Conservation (phyloP, 805 yeast genomes). For the Aciculoconidium aculeatum region DNA sequence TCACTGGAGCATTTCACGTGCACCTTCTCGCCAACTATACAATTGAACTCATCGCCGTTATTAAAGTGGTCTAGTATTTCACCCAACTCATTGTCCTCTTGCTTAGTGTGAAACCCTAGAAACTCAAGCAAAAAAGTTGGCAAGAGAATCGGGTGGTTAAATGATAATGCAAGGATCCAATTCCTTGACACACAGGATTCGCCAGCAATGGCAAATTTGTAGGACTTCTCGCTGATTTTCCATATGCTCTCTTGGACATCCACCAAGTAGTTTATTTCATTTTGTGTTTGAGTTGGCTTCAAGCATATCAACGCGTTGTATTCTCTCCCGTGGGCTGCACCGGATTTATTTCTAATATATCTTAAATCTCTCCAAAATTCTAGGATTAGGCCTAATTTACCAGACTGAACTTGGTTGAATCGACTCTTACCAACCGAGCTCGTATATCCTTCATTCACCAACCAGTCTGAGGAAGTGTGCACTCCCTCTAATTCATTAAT, state of each 20-base stretch:
- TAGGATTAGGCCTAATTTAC: constrained; percentile 29
- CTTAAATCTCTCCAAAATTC: constrained; percentile 32
- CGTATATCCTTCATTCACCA: constrained; percentile 16
- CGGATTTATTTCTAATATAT: constrained; percentile 19
- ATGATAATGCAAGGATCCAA: constrained; percentile 24
- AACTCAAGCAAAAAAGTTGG: constrained; percentile 27
- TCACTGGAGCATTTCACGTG: constrained; percentile 5
- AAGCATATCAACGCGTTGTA: constrained; percentile 20
- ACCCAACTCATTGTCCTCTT: constrained; percentile 1
- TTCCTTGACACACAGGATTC: constrained; percentile 6
- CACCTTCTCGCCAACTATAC: constrained; percentile 1
- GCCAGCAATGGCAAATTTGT: constrained; percentile 15
- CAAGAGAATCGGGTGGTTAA: constrained; percentile 20
- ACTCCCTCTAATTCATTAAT: constrained; percentile 21
- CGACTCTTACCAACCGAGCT: constrained; percentile 23
- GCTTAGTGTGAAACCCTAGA: constrained; percentile 15
- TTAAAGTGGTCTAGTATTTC: constrained; percentile 8
- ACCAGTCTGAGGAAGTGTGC: constrained; percentile 12
- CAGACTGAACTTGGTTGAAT: constrained; percentile 18
- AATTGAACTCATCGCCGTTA: constrained; percentile 4
- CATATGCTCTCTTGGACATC: constrained; percentile 17
- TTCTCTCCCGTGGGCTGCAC: constrained; percentile 11
- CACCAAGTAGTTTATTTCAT: constrained; percentile 15
- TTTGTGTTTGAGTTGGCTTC: constrained; percentile 6
- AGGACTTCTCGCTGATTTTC: constrained; percentile 13